phyloP scores from a whole-genome alignment of 805 yeast species.

The Yamadazyma sp. region DNA sequence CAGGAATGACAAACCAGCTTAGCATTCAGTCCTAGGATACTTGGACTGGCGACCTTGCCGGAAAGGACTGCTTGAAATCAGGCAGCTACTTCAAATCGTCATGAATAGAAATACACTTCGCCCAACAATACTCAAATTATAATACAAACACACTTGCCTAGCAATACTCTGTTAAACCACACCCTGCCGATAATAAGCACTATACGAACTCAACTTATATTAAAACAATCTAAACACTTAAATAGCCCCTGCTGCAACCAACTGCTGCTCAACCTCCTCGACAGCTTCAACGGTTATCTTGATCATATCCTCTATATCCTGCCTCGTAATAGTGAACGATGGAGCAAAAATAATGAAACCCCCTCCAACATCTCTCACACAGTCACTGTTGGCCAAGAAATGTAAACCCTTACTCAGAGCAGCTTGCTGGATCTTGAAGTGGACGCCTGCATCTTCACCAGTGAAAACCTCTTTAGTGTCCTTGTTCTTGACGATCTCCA shows the following conservation, averaged over 20 bases:
- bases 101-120: too few species aligned
- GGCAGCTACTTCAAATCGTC: too few species aligned
- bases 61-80: too few species aligned
- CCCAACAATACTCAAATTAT: too few species aligned
- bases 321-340: conserved; percentile 38
- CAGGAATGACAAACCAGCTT: too few species aligned
- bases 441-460: conserved; percentile 30
- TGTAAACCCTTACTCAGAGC: conserved; percentile 47
- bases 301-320: conserved; percentile 37
- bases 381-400: conserved; percentile 48
- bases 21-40: too few species aligned
- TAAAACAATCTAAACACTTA: neutral
- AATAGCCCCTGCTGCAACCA: too few species aligned
- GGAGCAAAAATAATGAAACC: conserved; percentile 51
- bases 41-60: too few species aligned
- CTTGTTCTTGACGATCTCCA: conserved; percentile 57
- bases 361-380: conserved; percentile 29
- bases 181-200: too few species aligned
- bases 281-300: conserved; percentile 40
- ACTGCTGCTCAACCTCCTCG: conserved; percentile 32
- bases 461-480: conserved; percentile 50
- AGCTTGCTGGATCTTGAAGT: conserved; percentile 31
- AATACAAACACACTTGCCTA: too few species aligned
- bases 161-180: too few species aligned
- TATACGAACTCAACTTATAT: too few species aligned